Percentiles rank a stretch among this genome's conserved stretches.
Conservation (phyloP, 495 filamentous ascomycete genomes). For the Daldinia concentrica region DNA sequence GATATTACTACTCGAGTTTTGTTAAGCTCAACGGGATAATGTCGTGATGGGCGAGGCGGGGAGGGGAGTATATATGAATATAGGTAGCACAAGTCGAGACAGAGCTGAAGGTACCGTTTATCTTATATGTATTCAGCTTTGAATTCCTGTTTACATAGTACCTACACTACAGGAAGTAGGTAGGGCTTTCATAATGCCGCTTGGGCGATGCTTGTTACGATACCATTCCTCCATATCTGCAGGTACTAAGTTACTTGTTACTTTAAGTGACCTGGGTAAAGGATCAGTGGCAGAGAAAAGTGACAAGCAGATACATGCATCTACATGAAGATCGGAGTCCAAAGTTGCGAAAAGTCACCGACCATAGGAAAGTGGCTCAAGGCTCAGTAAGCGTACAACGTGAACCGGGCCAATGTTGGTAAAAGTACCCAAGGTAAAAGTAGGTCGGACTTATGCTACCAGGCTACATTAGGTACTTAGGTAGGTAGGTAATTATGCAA, state of each 20-base stretch:
- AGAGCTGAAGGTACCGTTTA: slow-evolving; percentile 7
- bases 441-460: slow-evolving; percentile 39
- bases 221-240: slow-evolving; percentile 18
- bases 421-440: too few relatives aligned
- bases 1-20: slow-evolving; percentile 24
- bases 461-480: too few relatives aligned
- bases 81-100: slow-evolving; percentile 21
- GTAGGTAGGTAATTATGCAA: too few relatives aligned
- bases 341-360: slow-evolving; percentile 42
- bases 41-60: slow-evolving; percentile 3
- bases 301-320: slow-evolving; percentile 38
- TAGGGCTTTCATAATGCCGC: slow-evolving; percentile 22
- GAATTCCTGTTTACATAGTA: background rate
- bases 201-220: slow-evolving; percentile 19
- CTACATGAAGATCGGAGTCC: slow-evolving; percentile 41
- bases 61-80: slow-evolving; percentile 1
- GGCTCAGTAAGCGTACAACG: slow-evolving; percentile 43
- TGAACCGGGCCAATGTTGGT: slow-evolving; percentile 38
- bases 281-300: slow-evolving; percentile 20
- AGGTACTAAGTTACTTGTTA: background rate
- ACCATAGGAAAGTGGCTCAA: slow-evolving; percentile 18
- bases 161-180: background rate
- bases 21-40: slow-evolving; percentile 18
- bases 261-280: slow-evolving; percentile 10
- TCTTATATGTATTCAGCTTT: slow-evolving; percentile 30